phyloP scores from a whole-genome alignment of 495 filamentous ascomycete species.

The Penicillium roqueforti region DNA sequence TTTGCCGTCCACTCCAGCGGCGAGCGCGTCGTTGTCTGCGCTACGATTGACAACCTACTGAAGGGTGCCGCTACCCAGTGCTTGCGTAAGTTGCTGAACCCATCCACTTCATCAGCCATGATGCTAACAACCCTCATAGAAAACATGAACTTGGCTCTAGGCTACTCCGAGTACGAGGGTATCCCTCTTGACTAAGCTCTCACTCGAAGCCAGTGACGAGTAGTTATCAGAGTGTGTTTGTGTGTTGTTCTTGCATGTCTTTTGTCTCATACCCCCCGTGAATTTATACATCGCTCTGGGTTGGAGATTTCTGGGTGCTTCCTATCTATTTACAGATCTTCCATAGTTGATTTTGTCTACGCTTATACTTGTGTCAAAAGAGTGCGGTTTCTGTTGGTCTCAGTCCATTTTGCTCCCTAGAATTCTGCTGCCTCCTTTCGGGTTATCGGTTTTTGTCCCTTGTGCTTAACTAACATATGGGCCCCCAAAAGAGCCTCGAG shows the following conservation, averaged over 20 bases:
- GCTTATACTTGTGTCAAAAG: conserved; percentile 15
- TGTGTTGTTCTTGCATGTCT: conserved; percentile 16
- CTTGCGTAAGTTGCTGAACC: conserved; percentile 65
- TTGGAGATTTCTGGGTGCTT: conserved; percentile 20
- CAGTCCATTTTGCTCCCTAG: not conserved
- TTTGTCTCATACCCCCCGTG: conserved; percentile 34
- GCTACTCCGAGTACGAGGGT: conserved; percentile 89
- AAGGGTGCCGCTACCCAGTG: conserved; percentile 98
- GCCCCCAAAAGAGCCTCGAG: not conserved
- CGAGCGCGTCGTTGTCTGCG: conserved; percentile 88
- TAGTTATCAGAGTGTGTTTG: conserved; percentile 22
- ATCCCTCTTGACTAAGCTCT: conserved; percentile 63
- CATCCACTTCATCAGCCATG: not conserved
- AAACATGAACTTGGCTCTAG: conserved; percentile 95
- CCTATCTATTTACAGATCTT: conserved; percentile 15
- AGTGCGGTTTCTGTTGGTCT: conserved; percentile 6
- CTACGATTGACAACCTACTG: conserved; percentile 95
- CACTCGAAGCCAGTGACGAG: conserved; percentile 8
- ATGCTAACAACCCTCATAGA: conserved; percentile 45
- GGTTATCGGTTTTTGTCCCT: not conserved
- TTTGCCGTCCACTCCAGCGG: conserved; percentile 87
- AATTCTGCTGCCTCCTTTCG: not conserved
- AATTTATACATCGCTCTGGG: conserved; percentile 33
- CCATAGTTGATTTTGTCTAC: conserved; percentile 22
- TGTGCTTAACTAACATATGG: not conserved